phyloP scores from a whole-genome alignment of 108 stramenopile genomes.

The Seminavis robusta region DNA sequence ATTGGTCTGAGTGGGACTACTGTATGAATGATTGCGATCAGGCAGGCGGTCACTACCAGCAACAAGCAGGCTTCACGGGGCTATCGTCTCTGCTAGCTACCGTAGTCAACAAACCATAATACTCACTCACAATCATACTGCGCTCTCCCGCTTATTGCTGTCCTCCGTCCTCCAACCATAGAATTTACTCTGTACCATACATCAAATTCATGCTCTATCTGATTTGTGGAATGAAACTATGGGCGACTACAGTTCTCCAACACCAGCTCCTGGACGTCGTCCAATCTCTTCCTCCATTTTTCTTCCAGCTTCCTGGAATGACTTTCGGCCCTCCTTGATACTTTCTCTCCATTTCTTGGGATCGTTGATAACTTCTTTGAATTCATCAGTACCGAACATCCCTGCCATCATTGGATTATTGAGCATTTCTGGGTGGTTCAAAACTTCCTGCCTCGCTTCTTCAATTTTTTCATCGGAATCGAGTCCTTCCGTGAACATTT shows the following conservation, averaged over 20 bases:
- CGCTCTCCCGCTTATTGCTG: too few species aligned
- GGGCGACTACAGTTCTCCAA: conserved; percentile 49
- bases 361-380: conserved; percentile 67
- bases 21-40: too few species aligned
- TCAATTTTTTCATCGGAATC: conserved; percentile 76
- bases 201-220: too few species aligned
- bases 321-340: conserved; percentile 65
- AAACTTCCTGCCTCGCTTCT: conserved; percentile 64
- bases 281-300: background rate
- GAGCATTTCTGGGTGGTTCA: conserved; percentile 43
- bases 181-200: too few species aligned
- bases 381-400: conserved; percentile 56
- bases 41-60: too few species aligned
- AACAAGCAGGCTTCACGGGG: too few species aligned
- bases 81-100: too few species aligned
- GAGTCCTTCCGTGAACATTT: conserved; percentile 37
- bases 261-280: conserved; percentile 28
- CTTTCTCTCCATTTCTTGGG: conserved; percentile 68
- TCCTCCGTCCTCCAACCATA: too few species aligned
- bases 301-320: conserved; percentile 17
- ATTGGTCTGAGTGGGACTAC: too few species aligned
- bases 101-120: too few species aligned
- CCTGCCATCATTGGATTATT: conserved; percentile 48
- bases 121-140: too few species aligned
- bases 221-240: background rate